Percentiles rank a stretch among this genome's conserved stretches.
phyloP scores from a whole-genome alignment of 768 basidiomycete species.

The Naganishia vaughanmartiniae region DNA sequence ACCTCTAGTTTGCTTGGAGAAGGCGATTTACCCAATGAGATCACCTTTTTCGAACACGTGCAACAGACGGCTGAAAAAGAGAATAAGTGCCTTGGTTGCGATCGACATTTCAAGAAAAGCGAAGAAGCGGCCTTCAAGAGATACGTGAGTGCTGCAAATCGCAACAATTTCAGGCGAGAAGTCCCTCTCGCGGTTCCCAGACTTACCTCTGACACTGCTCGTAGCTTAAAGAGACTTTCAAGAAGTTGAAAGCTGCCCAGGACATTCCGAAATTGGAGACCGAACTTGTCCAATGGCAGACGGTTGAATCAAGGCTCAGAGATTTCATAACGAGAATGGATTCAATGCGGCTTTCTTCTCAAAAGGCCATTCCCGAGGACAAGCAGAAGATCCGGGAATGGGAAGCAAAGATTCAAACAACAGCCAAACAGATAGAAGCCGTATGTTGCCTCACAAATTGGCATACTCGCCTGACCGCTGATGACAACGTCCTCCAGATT shows the following conservation, averaged over 20 bases:
- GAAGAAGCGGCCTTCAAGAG: constrained; percentile 66
- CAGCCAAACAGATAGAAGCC: constrained; percentile 7
- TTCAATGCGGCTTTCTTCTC: background rate
- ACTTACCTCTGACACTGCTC: background rate
- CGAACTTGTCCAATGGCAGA: constrained; percentile 64
- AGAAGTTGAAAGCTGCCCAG: background rate
- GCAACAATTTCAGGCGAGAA: no score
- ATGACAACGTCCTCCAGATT: no score
- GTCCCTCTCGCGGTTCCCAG: background rate
- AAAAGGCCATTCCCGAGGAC: constrained; percentile 58
- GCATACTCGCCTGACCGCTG: no score
- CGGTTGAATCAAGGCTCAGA: constrained; percentile 61
- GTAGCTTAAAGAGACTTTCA: constrained; percentile 6
- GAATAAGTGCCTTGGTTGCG: constrained; percentile 73
- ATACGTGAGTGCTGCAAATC: constrained; percentile 60
- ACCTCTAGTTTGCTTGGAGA: background rate
- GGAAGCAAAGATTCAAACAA: constrained; percentile 1
- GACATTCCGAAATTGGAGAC: constrained; percentile 51
- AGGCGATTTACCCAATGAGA: background rate
- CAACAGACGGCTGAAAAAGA: constrained; percentile 63
- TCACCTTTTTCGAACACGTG: constrained; percentile 57
- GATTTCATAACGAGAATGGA: constrained; percentile 27
- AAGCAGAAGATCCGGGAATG: constrained; percentile 3
- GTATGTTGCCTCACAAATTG: background rate
- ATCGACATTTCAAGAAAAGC: constrained; percentile 62